Base-by-base conservation (phyloP, 768 basidiomycete species). In the Boletus reticuloceps region DNA sequence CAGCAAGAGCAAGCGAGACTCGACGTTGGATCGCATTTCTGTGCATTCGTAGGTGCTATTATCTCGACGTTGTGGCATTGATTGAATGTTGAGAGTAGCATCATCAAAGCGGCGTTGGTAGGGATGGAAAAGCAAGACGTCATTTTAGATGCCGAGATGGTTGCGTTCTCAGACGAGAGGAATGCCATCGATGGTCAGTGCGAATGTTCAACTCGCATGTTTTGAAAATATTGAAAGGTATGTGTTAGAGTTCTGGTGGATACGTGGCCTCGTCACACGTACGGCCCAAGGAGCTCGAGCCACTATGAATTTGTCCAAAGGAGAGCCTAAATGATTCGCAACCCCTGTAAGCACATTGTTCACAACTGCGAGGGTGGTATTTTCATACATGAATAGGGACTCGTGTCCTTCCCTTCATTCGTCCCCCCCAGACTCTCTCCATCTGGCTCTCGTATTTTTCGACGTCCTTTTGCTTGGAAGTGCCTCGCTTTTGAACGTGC, bases 91-190 rank as follows among this genome's bases (percentile, higher is more conserved):
- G 22, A 36, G 41, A 59, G 53, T 60, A 84, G 83, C 10, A 77
- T 85, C 40, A 84, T 96, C 34, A 76, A 78, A 20, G 75, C 78
- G 8, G 78, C 88, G 2, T 76, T 95, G 5, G 79, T 80, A 32
- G 59, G 64, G 14, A 54, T 66, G 27, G 68, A 78, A 29, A 72
- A 66, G 47, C 65, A 72, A 48, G 77, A 79, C 58, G 61, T 83
- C 37, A 78, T 85, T 37, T 61, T 88, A 0, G 94, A 98, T 65
- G 94, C 93, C 3, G 94, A 98, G 70, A 91, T 96, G 85, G 87
- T 96, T 6, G 87, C 90, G 0, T 96, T 82, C 67, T 80, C 88
- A 37, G 87, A 85, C 27, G 69, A 68, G 2, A 67, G 70, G 19
- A 55, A 74, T 11, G 65, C 74, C 25, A 82, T 96, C 47, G 92